Conservation (phyloP, 2,329 filamentous ascomycete species). For the Neofusicoccum sp. region DNA sequence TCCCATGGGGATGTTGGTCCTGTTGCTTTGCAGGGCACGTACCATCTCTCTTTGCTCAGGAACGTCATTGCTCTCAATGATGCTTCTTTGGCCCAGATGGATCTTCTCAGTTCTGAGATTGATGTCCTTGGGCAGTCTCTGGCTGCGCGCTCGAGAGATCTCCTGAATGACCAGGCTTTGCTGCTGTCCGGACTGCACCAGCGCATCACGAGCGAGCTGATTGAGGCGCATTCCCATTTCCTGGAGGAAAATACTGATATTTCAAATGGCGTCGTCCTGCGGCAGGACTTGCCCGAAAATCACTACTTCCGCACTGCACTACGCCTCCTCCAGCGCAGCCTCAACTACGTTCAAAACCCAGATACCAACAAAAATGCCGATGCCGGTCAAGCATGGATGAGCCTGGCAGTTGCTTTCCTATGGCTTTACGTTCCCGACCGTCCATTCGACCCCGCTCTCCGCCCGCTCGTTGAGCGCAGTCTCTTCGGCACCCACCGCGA, state of each 20-base stretch:
- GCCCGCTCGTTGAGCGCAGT: conserved; percentile 63
- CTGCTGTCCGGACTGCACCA: conserved; percentile 35
- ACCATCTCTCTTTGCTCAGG: conserved; percentile 10
- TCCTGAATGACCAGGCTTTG: conserved; percentile 35
- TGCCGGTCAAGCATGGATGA: conserved; percentile 66
- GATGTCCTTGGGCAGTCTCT: conserved; percentile 41
- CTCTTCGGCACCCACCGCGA: conserved; percentile 60
- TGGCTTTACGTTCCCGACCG: conserved; percentile 84
- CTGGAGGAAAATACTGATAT: background rate
- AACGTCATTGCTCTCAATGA: conserved; percentile 28
- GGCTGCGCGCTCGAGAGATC: conserved; percentile 34
- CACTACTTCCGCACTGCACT: conserved; percentile 35
- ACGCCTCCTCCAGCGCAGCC: conserved; percentile 9
- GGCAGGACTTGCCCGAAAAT: background rate
- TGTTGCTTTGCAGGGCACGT: conserved; percentile 6
- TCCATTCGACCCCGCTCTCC: conserved; percentile 76
- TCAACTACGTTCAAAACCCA: background rate
- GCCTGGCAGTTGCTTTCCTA: conserved; percentile 73
- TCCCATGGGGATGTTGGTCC: background rate
- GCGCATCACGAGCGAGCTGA: conserved; percentile 28
- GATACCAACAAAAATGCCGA: background rate
- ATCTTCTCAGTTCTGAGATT: conserved; percentile 45
- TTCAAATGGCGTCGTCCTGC: background rate
- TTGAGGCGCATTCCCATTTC: conserved; percentile 26
- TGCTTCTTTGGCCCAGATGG: conserved; percentile 43